These are phyloP conservation scores for Trichoderma virens DNA, from an alignment of 495 filamentous ascomycete genomes.

Conservation along the genomic window DNA sequence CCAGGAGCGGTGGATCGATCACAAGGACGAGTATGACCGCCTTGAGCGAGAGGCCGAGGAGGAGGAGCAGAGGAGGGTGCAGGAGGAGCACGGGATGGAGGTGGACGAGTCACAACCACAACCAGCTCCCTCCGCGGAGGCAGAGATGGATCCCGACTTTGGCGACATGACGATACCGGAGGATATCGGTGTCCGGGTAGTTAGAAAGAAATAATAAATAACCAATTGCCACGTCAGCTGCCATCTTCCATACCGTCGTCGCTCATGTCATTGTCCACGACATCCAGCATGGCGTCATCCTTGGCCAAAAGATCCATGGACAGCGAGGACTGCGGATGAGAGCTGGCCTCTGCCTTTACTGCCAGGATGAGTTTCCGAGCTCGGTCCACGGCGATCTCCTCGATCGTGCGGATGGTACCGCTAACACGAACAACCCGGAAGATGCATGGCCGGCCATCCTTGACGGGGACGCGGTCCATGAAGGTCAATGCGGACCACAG, in stretches of 20 bases:
- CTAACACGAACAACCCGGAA: constrained; percentile 86
- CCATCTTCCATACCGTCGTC: constrained; percentile 44
- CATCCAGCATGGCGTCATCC: constrained; percentile 32
- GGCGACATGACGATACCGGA: constrained; percentile 11
- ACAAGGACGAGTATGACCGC: constrained; percentile 82
- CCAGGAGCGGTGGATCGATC: constrained; percentile 90
- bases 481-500: constrained; percentile 86
- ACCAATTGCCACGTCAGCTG: constrained; percentile 17
- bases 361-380: constrained; percentile 63
- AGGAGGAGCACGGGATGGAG: constrained; percentile 16
- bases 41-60: constrained; percentile 64
- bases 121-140: background rate
- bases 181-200: constrained; percentile 33
- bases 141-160: constrained; percentile 11
- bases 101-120: background rate
- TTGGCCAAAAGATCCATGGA: constrained; percentile 12
- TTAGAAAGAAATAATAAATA: constrained; percentile 31
- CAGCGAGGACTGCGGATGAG: background rate
- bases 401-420: constrained; percentile 86
- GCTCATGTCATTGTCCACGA: constrained; percentile 36
- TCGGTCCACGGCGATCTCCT: constrained; percentile 77
- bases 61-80: constrained; percentile 35
- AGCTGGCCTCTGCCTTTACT: constrained; percentile 35
- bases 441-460: constrained; percentile 54
- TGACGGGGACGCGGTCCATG: constrained; percentile 60